Evolutionary conservation across 148 eudicot genomes (phyloP).

Genomic region (Chenopodium album): DNA sequence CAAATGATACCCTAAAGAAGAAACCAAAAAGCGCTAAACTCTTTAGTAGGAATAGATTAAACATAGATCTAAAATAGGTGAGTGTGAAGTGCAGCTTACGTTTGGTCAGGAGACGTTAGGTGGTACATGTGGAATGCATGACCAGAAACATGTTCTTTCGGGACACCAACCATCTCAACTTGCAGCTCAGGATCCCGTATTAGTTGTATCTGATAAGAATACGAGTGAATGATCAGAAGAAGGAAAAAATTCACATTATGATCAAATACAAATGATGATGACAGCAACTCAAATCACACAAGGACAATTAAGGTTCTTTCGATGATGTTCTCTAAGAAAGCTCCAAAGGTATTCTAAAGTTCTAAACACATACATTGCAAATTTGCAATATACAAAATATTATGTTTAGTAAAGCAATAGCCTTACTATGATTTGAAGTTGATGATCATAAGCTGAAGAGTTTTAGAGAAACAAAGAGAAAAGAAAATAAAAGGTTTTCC

Average conservation of each 20-base stretch:
- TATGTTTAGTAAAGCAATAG: neutral
- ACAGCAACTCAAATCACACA: neutral
- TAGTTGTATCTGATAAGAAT: constrained; percentile 51
- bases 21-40: constrained; percentile 3
- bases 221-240: neutral
- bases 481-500: neutral
- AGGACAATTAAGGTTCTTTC: neutral
- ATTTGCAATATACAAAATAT: neutral
- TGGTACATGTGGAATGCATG: constrained; percentile 95
- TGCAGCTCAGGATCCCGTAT: constrained; percentile 75
- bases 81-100: constrained; percentile 39
- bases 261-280: neutral
- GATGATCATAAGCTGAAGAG: neutral
- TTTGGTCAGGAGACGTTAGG: constrained; percentile 78
- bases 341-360: neutral
- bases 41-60: neutral
- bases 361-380: neutral
- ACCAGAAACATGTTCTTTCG: constrained; percentile 72
- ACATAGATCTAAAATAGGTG: neutral
- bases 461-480: neutral
- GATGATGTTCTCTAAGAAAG: neutral
- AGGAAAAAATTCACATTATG: neutral
- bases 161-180: constrained; percentile 90
- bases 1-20: constrained; percentile 72
- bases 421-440: neutral